These are phyloP conservation scores for Tylopilus plumbeoviolaceoides DNA, from an alignment of 768 basidiomycete genomes.

Conservation along the genomic window DNA sequence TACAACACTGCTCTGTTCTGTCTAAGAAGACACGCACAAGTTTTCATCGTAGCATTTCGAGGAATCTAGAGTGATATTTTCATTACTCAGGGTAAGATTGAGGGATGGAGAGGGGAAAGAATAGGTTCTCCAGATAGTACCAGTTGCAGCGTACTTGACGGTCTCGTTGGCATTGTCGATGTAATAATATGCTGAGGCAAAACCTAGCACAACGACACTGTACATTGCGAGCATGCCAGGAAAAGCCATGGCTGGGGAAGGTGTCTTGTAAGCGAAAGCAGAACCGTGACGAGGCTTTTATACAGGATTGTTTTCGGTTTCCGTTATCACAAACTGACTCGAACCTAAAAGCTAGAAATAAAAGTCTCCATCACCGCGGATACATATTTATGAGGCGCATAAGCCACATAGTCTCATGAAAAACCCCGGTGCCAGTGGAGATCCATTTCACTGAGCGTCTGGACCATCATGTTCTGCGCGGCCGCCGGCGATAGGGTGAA, in stretches of 20 bases:
- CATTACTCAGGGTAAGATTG: background rate
- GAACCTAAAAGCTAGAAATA: background rate
- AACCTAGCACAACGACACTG: background rate
- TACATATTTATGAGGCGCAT: too few species aligned
- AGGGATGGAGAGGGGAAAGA: too few species aligned
- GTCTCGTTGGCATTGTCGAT: constrained; percentile 13
- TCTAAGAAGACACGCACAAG: constrained; percentile 8
- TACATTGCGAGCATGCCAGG: background rate
- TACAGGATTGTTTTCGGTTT: background rate
- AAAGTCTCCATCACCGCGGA: background rate
- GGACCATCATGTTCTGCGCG: too few species aligned
- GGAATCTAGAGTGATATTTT: constrained; percentile 4
- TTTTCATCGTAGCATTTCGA: constrained; percentile 14
- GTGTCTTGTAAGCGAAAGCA: too few species aligned
- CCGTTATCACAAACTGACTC: background rate
- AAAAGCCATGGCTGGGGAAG: background rate
- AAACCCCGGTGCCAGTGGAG: too few species aligned
- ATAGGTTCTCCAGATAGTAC: constrained; percentile 3
- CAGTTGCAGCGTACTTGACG: background rate
- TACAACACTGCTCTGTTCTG: too few species aligned
- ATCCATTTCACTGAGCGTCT: too few species aligned
- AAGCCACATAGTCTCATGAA: too few species aligned
- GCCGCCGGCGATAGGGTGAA: too few species aligned
- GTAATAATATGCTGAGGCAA: constrained; percentile 8
- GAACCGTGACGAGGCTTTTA: background rate